phyloP scores from a whole-genome alignment of 805 yeast species.

The Metschnikowia santaceciliae region DNA sequence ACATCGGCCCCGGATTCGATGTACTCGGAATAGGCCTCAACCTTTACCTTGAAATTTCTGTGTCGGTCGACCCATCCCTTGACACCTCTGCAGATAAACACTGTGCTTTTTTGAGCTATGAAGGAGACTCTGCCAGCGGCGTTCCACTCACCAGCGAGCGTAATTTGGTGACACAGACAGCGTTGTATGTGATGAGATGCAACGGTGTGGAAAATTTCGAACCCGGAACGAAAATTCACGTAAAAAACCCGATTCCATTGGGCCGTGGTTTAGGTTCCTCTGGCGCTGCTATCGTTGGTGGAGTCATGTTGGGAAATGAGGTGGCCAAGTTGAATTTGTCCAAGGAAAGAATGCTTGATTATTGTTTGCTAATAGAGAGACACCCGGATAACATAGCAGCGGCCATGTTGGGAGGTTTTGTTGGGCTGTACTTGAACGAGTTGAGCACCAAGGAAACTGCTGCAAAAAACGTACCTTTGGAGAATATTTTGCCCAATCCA shows the following conservation, averaged over 20 bases:
- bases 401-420: slow-evolving; percentile 98
- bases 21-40: slow-evolving; percentile 90
- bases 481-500: slow-evolving; percentile 75
- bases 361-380: slow-evolving; percentile 94
- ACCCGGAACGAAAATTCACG: slow-evolving; percentile 72
- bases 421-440: slow-evolving; percentile 88
- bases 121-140: slow-evolving; percentile 73
- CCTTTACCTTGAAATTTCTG: slow-evolving; percentile 66
- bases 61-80: slow-evolving; percentile 51
- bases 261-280: slow-evolving; percentile 97
- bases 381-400: slow-evolving; percentile 99
- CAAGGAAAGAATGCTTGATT: slow-evolving; percentile 84
- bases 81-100: slow-evolving; percentile 55
- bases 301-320: slow-evolving; percentile 85
- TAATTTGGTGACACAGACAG: slow-evolving; percentile 88
- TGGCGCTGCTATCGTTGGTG: slow-evolving; percentile 98
- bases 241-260: slow-evolving; percentile 87
- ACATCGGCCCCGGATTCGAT: slow-evolving; percentile 98
- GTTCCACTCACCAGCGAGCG: slow-evolving; percentile 77
- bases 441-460: slow-evolving; percentile 66
- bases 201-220: slow-evolving; percentile 77
- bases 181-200: slow-evolving; percentile 85
- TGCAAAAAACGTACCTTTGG: slow-evolving; percentile 78
- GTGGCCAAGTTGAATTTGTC: slow-evolving; percentile 69
- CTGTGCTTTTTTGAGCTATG: slow-evolving; percentile 67